Evolutionary conservation across 2,329 filamentous ascomycete species (phyloP), one percentile per base, ranked within the genome.

Genomic region (Arthrinium phaeospermum): DNA sequence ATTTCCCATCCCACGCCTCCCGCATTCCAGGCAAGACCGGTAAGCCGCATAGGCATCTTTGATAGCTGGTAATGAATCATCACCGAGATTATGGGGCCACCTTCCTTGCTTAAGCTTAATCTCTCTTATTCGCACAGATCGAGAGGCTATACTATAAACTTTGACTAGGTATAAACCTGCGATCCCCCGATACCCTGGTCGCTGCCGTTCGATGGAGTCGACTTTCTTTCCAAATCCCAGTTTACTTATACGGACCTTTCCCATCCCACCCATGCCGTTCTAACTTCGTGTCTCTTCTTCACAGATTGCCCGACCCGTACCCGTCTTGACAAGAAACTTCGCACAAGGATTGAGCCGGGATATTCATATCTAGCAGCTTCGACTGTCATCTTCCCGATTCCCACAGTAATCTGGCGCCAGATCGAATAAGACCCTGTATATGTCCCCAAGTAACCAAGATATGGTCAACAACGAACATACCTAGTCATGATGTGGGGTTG

Each of bases 41-140:
- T 64, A 64, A 61, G 53, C 53, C 53, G 30, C 27, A 30, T 61
- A 61, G 53, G 53, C 53, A 37, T 61, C 53, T 61, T 37, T 41
- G 22, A 41, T 41, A 41, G 57, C n/a, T 34, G 34, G 61, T 70
- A 68, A 72, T 72, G 71, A 72, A 45, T 72, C 71, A 72, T 72
- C 71, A 64, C 34, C 57, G n/a, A 16, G 57, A 41, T 41, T 41
- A 64, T 64, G 57, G 57, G 34, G 22, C 57, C 57, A 34, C n/a
- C 24, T 68, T 47, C 46, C 67, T 68, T 68, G 44, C 14, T 24
- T 68, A 49, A 68, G 67, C 67, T 68, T 46, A 49, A 46, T 68
- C 41, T 30, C 41, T 49, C 44, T 47, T 68, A 37, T 49, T 46
- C 41, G 44, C 67, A 46, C 67, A 68, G 46, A 68, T 64, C 57